Percentiles rank a stretch among this genome's conserved stretches.
Evolutionary conservation across 2,329 filamentous ascomycete genomes (phyloP).

Genomic region (Colletotrichum tamarilloi): DNA sequence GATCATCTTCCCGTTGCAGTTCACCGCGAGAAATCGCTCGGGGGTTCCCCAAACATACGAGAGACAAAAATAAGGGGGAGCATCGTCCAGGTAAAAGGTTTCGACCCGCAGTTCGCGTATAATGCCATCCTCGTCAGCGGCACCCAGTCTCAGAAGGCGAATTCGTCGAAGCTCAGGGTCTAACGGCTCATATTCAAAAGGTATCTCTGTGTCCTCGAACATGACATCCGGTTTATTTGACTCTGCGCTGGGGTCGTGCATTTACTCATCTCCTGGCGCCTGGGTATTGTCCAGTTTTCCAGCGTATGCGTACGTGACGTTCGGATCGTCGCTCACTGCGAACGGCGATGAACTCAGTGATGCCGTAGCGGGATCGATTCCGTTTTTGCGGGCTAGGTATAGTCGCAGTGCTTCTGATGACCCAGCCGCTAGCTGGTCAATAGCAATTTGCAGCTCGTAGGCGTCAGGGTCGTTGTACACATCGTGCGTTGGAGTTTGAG

Average conservation of each 20-base stretch:
- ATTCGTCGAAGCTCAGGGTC: neutral
- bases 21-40: neutral
- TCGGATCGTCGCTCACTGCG: neutral
- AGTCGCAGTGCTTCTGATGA: slow-evolving; percentile 12
- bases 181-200: neutral
- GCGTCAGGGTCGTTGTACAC: neutral
- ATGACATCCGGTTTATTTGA: neutral
- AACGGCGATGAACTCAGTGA: neutral
- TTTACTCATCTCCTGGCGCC: neutral
- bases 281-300: slow-evolving; percentile 5
- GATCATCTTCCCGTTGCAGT: slow-evolving; percentile 12
- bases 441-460: slow-evolving; percentile 18
- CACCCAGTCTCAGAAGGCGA: neutral
- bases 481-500: neutral
- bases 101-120: neutral
- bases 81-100: slow-evolving; percentile 9
- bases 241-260: neutral
- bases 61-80: slow-evolving; percentile 13
- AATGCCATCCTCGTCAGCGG: neutral
- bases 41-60: slow-evolving; percentile 27
- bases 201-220: neutral
- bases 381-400: slow-evolving; percentile 1
- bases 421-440: slow-evolving; percentile 20
- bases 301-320: neutral
- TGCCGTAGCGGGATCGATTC: neutral